A percentile compares a stretch with the other conserved stretches of the same genome.
These are phyloP conservation scores for Closterium sp. DNA, from an alignment of 139 green algal species.

Conservation along the genomic window DNA sequence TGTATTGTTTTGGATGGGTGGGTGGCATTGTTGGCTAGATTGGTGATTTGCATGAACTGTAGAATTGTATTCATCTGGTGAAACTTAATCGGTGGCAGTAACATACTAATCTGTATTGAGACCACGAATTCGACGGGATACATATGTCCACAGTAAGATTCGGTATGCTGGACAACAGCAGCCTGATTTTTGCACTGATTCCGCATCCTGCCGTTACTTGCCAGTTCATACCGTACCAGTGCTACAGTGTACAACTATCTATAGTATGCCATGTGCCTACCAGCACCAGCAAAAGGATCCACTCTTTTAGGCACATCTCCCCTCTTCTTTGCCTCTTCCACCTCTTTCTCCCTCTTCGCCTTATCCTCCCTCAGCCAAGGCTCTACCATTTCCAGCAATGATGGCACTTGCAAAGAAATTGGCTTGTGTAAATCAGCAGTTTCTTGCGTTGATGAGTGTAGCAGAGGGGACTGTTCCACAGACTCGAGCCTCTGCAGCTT, in stretches of 20 bases:
- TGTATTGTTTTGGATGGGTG: no score
- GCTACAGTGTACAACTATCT: neutral
- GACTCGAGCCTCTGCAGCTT: constrained; percentile 46
- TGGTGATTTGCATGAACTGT: no score
- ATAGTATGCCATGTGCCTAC: neutral
- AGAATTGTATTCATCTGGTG: no score
- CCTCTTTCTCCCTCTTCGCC: neutral
- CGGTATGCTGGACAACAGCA: no score
- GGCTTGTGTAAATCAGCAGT: neutral
- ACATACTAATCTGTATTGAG: no score
- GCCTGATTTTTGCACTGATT: no score
- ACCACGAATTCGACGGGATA: no score
- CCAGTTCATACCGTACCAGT: no score
- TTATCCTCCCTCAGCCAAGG: constrained; percentile 54
- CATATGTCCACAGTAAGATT: no score
- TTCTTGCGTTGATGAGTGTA: neutral
- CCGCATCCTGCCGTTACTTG: no score
- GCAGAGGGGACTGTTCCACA: neutral
- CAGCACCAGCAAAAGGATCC: neutral
- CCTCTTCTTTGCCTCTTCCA: neutral
- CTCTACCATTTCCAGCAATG: constrained; percentile 21
- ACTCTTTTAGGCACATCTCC: neutral
- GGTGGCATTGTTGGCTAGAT: no score
- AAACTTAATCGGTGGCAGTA: no score
- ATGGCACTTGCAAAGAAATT: neutral